A percentile compares a stretch with the other conserved stretches of the same genome.
phyloP scores from a whole-genome alignment of 2,329 filamentous ascomycete species.

The Stemphylium beticola region DNA sequence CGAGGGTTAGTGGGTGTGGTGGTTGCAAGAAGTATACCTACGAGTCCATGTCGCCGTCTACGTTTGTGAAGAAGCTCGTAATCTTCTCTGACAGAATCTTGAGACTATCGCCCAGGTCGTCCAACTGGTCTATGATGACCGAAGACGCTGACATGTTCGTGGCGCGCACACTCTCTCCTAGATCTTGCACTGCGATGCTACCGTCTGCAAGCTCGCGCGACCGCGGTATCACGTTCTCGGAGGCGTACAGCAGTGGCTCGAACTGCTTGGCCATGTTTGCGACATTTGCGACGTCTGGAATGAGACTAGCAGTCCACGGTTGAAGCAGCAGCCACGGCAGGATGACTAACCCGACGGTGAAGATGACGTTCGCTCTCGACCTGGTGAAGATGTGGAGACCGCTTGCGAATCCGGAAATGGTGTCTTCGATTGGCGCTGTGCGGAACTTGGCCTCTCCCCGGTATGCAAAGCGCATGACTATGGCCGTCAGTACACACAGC shows the following conservation, averaged over 20 bases:
- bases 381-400: conserved; percentile 67
- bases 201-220: conserved; percentile 89
- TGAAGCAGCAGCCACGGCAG: conserved; percentile 70
- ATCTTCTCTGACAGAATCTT: conserved; percentile 85
- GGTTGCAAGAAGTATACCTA: conserved; percentile 47
- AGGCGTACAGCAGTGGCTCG: conserved; percentile 93
- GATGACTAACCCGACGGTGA: conserved; percentile 66
- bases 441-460: conserved; percentile 88
- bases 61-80: conserved; percentile 89
- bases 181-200: conserved; percentile 90
- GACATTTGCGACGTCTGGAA: conserved; percentile 88
- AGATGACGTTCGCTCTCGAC: conserved; percentile 71
- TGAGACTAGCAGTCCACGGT: conserved; percentile 69
- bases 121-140: conserved; percentile 83
- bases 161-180: conserved; percentile 85
- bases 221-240: conserved; percentile 84
- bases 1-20: conserved; percentile 19
- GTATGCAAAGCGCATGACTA: conserved; percentile 87
- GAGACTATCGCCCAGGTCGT: conserved; percentile 83
- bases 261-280: conserved; percentile 89
- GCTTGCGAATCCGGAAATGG: conserved; percentile 67
- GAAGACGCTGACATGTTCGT: conserved; percentile 91
- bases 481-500: conserved; percentile 29
- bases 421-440: conserved; percentile 80
- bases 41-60: conserved; percentile 91